Conservation (phyloP, 192 early-diverging fungal species). For the Allomyces arbusculus region DNA sequence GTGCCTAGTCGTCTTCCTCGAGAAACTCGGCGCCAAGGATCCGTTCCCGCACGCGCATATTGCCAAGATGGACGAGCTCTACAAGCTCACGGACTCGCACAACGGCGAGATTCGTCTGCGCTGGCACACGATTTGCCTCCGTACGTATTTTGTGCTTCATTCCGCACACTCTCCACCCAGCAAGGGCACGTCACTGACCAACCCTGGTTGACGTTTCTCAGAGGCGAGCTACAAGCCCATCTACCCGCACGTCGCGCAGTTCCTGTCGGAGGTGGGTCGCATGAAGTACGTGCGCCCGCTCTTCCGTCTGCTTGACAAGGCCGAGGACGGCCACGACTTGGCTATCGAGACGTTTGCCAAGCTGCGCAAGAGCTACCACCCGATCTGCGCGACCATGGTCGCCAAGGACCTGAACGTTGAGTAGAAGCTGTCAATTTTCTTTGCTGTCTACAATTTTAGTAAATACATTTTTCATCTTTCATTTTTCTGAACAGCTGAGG, state of each 20-base stretch:
- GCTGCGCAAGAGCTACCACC: slow-evolving; percentile 71
- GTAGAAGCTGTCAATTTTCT: no score
- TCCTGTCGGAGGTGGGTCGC: slow-evolving; percentile 71
- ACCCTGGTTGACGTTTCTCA: background rate
- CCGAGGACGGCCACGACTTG: slow-evolving; percentile 47
- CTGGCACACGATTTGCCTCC: slow-evolving; percentile 69
- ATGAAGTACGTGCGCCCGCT: slow-evolving; percentile 87
- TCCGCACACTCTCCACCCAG: background rate
- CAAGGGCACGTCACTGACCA: background rate
- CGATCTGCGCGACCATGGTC: slow-evolving; percentile 78
- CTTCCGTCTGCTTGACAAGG: slow-evolving; percentile 45
- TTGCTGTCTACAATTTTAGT: no score
- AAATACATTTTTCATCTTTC: no score
- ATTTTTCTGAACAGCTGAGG: no score
- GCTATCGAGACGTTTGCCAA: slow-evolving; percentile 61
- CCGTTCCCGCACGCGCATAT: slow-evolving; percentile 40
- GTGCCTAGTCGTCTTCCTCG: slow-evolving; percentile 54
- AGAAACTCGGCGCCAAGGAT: slow-evolving; percentile 39
- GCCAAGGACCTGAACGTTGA: slow-evolving; percentile 44
- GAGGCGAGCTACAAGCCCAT: slow-evolving; percentile 52
- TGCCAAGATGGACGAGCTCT: slow-evolving; percentile 45
- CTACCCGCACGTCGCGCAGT: slow-evolving; percentile 49
- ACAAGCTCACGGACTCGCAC: slow-evolving; percentile 38
- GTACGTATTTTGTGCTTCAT: background rate
- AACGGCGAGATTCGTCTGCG: slow-evolving; percentile 77